Evolutionary conservation across 495 filamentous ascomycete species (phyloP), one percentile per base, ranked within the genome.

Genomic region (Clavariopsis aquatica): DNA sequence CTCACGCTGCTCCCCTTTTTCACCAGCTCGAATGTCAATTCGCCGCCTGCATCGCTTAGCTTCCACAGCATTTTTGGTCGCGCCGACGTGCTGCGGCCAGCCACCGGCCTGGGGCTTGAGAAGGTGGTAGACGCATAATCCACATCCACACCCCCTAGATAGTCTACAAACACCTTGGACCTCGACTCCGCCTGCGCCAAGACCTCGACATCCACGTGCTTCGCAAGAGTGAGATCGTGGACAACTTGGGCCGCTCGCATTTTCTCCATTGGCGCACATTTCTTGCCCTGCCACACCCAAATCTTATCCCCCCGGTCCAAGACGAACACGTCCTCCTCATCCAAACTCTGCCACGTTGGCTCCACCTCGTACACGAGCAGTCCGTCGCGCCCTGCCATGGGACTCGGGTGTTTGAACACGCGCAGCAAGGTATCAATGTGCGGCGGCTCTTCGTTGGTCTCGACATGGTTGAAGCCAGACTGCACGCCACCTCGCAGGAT

Each of bases 271-370:
- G 84, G 85, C 47, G 81, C 83, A 65, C 83, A 85, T 31, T 77
- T 80, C 69, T 78, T 80, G 34, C 85, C 85, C 75, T 87, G 85
- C 85, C 85, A 87, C 12, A 85, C 83, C 80, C 80, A 86, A 68
- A 86, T 84, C 74, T 85, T 85, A 24, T 83, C 74, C 29, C 81
- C 80, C 31, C 77, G 78, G 57, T 87, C 85, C 56, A 87, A 66
- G 24, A 87, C 77, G 64, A 86, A 86, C 9, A 86, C 85, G 61
- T 87, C 85, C 17, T 78, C 75, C 53, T 87, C 85, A 60, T 86
- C 83, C 41, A 86, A 75, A 54, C 80, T 84, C 65, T 78, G 56
- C 83, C 83, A 87, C 2, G 76, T 82, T 2, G 85, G 82, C 65
- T 85, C 81, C 12, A 86, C 85, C 60, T 87, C 85, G 64, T 82